A percentile compares a stretch with the other conserved stretches of the same genome.
Evolutionary conservation across 805 yeast species (phyloP).

Genomic region (Diddensiella transvaalensis): DNA sequence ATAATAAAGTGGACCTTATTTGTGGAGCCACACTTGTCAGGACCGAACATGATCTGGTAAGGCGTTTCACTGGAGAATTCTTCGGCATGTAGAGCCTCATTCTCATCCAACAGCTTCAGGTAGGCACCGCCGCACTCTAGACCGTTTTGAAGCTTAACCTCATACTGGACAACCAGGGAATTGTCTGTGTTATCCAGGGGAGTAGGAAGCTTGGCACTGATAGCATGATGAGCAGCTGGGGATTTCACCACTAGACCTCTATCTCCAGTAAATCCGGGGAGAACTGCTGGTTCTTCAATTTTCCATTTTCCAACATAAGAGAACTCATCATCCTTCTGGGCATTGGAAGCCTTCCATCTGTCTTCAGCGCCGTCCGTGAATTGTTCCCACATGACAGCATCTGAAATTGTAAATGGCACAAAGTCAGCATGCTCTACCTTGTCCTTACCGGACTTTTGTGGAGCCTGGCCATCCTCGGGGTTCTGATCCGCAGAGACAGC

Average conservation of each 20-base stretch:
- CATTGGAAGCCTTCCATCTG: conserved; percentile 60
- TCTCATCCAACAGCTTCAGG: conserved; percentile 60
- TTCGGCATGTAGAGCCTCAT: conserved; percentile 36
- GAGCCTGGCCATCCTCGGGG: too few relatives aligned
- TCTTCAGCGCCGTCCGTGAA: conserved; percentile 43
- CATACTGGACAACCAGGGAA: conserved; percentile 82
- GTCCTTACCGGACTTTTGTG: background rate
- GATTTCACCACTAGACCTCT: conserved; percentile 72
- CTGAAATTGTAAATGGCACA: background rate
- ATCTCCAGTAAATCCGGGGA: conserved; percentile 63
- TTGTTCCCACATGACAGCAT: conserved; percentile 60
- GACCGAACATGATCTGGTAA: conserved; percentile 90
- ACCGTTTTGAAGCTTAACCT: conserved; percentile 77
- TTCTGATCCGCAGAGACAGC: background rate
- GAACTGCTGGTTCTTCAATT: conserved; percentile 56
- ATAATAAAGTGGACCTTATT: conserved; percentile 79
- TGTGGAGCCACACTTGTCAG: conserved; percentile 81
- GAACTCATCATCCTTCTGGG: conserved; percentile 43
- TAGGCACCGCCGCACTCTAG: conserved; percentile 88
- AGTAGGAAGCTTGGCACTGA: conserved; percentile 56
- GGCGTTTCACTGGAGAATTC: conserved; percentile 65
- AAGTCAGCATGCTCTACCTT: conserved; percentile 1
- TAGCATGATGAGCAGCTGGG: conserved; percentile 79
- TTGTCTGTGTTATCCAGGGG: conserved; percentile 58
- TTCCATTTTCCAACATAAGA: conserved; percentile 74